A percentile compares a stretch with the other conserved stretches of the same genome.
phyloP scores from a whole-genome alignment of 768 basidiomycete species.

The Hericium alpestre region DNA sequence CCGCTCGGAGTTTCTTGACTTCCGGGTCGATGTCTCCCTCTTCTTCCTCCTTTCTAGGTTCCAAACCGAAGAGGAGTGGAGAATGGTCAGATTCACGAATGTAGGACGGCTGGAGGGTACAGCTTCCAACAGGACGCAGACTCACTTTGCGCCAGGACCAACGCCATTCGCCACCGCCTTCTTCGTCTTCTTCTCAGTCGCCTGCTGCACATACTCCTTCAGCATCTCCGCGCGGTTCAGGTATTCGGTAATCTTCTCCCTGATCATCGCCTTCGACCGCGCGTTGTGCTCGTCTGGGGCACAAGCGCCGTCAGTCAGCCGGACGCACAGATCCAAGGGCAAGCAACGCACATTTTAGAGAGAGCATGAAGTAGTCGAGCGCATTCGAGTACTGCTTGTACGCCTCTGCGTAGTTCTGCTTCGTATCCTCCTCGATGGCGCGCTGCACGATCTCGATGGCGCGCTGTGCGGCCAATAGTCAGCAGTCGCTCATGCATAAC shows the following conservation, averaged over 20 bases:
- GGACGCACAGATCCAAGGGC: not conserved
- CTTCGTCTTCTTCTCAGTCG: slow-evolving; percentile 52
- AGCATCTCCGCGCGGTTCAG: slow-evolving; percentile 84
- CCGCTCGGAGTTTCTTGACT: slow-evolving; percentile 91
- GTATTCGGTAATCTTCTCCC: slow-evolving; percentile 84
- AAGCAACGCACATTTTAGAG: slow-evolving; percentile 66
- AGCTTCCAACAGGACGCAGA: slow-evolving; percentile 1
- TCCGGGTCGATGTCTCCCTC: slow-evolving; percentile 85
- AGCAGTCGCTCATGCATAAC: not conserved
- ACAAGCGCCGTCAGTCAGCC: not conserved
- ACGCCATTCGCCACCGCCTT: slow-evolving; percentile 40
- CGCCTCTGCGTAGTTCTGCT: slow-evolving; percentile 88
- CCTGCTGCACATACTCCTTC: slow-evolving; percentile 66
- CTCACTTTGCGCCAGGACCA: slow-evolving; percentile 28
- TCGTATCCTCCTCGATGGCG: slow-evolving; percentile 87
- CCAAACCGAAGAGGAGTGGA: not conserved
- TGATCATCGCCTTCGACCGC: slow-evolving; percentile 78
- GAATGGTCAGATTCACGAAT: slow-evolving; percentile 1
- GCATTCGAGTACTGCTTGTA: slow-evolving; percentile 93
- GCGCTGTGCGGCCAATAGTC: slow-evolving; percentile 28
- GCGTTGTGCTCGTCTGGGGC: slow-evolving; percentile 85
- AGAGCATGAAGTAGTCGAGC: slow-evolving; percentile 97
- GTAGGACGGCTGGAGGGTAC: not conserved
- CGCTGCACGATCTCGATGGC: slow-evolving; percentile 88
- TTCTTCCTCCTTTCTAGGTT: slow-evolving; percentile 31